Evolutionary conservation across 129 eudicot species (phyloP), one percentile per base, ranked within the genome.

Genomic region (Saposhnikovia divaricata): DNA sequence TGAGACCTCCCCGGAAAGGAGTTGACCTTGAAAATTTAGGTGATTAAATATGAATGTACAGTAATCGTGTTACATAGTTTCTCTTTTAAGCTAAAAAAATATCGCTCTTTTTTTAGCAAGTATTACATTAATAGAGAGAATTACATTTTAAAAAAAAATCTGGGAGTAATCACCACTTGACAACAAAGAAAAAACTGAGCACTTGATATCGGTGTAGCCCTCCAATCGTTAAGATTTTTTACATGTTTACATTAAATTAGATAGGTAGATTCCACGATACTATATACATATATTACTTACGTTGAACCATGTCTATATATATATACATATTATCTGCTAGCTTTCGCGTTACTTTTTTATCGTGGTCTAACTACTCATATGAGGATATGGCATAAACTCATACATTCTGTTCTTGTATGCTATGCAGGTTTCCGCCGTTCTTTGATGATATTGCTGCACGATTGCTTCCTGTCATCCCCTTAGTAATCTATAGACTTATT

Each of bases 401-500:
- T n/a, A 8, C 45, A 50, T 6, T 40, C n/a, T 63, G 15, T 39
- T 13, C 4, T 77, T 47, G 27, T 77, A 14, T 84, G 4, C 34
- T 79, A 74, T 81, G 80, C 84, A 95, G 98, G 89, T 92, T 84
- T 81, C 98, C 97, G 38, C 87, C 93, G 21, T 92, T 90, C 83
- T 95, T 95, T 44, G 98, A 95, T 84, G 98, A 95, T 79, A 92
- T 92, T 42, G 97, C 96, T 21, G 97, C 97, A 55, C 96, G 98
- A 43, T 78, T 95, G 83, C 94, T 95, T 46, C 98, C 98, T 34
- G 90, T 95, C 75, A 90, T 95, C 81, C 98, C 98, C 78, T 82
- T 90, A 43, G 85, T 95, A 85, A 89, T 95, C 73, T 95, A 92
- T 79, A 82, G 98, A 63, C 93, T 95, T 38, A 92, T 95, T 44